Base-by-base conservation (phyloP, 306 rosid species). In the Castanopsis chinensis region DNA sequence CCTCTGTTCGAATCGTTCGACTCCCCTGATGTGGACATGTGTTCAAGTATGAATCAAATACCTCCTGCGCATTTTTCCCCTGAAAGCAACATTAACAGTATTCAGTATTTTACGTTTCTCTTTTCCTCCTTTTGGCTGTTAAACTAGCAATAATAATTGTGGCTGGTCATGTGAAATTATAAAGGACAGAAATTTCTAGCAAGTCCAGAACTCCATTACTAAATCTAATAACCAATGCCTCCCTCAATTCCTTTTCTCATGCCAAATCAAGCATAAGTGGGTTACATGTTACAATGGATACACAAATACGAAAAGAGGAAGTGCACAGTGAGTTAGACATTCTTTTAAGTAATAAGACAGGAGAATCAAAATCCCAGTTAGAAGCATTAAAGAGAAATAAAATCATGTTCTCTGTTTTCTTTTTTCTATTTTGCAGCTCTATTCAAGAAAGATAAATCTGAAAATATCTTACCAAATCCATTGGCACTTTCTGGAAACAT, bases 1-100 rank as follows among this genome's bases (percentile, higher is more conserved):
- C 99, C 97, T 95, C 99, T 25, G 99, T 95, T 81, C 97, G 98
- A 80, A 95, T 93, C 41, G 99, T 95, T 83, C 97, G 93, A 85
- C 99, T 95, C 69, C 99, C 99, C 83, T 95, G 99, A 74, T 87
- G 81, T 3, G 99, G 98, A 78, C 99, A 95, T 33, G 96, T 95
- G 79, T 95, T 95, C 76, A 91, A 85, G 87, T 95, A 95, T 28
- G 78, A 81, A 79, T 82, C 53, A 58, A 95, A 95, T 20, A 83
- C 85, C 45, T 89, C 93, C 25, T 75, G 80, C 28, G 85, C 93
- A 71, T 83, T 82, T 80, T 88, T 87, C 43, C 88, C 93, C 99
- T 91, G 81, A 49, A 68, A 51, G 76, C 79, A 20, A 61, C 80
- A 57, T 55, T 74, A 43, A 41, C 63, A 69, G 9, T n/a, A 64